Conservation (phyloP, 257 asterid genomes). For the Fraxinus quadrangulata region DNA sequence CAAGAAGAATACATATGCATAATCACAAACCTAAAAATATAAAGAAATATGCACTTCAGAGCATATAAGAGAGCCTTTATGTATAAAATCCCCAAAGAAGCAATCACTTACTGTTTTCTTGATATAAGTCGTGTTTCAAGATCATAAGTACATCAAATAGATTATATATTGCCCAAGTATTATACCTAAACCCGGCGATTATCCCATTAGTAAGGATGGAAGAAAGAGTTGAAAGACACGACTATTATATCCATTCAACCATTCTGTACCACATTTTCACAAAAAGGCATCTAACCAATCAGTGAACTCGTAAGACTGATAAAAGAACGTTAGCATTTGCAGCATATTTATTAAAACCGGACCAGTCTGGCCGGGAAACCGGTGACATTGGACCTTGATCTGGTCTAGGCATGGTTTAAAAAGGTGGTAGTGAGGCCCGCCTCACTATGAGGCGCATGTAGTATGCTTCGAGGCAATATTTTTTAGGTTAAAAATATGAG, state of each 20-base stretch:
- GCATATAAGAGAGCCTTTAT: not conserved
- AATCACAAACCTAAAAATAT: not conserved
- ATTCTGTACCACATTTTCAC: not conserved
- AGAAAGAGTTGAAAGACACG: not conserved
- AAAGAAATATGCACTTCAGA: not conserved
- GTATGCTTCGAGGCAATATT: too few relatives aligned
- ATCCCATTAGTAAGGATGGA: not conserved
- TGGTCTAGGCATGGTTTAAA: too few relatives aligned
- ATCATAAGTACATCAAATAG: not conserved
- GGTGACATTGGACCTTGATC: not conserved
- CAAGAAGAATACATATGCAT: not conserved
- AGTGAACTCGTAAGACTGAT: not conserved
- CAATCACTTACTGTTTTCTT: not conserved
- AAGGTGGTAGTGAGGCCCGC: too few relatives aligned
- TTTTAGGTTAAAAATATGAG: too few relatives aligned
- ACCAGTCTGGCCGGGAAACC: not conserved
- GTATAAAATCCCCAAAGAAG: not conserved
- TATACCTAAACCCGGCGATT: not conserved
- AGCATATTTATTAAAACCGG: not conserved
- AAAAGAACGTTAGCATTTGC: not conserved
- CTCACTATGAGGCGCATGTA: too few relatives aligned
- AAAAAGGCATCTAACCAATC: not conserved
- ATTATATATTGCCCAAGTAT: slow-evolving; percentile 11
- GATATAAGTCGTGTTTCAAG: slow-evolving; percentile 3
- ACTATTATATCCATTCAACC: not conserved